These are phyloP conservation scores for Evernia prunastri DNA, from an alignment of 495 filamentous ascomycete genomes.

Conservation along the genomic window DNA sequence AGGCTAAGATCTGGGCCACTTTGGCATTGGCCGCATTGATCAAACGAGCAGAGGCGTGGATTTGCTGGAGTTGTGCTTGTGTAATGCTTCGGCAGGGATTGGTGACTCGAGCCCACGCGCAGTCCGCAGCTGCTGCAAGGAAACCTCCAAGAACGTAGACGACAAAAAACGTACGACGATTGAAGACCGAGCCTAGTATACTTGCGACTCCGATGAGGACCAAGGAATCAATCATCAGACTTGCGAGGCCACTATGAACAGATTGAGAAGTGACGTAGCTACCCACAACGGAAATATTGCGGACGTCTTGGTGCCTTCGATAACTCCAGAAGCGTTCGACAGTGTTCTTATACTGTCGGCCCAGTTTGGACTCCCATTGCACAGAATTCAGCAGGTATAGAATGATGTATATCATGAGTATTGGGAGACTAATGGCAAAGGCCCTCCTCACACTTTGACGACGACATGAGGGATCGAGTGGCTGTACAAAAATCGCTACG, in stretches of 20 bases:
- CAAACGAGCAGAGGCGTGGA: background rate
- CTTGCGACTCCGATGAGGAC: constrained; percentile 1
- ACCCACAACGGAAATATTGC: background rate
- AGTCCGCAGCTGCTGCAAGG: background rate
- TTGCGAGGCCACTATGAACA: background rate
- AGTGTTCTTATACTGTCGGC: no score
- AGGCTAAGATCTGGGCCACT: background rate
- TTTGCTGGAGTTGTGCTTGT: background rate
- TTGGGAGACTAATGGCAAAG: background rate
- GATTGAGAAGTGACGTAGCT: constrained; percentile 3
- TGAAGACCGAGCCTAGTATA: background rate
- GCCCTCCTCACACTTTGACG: background rate
- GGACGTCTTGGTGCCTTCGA: background rate
- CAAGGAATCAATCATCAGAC: background rate
- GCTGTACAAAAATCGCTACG: background rate
- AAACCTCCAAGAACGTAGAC: constrained; percentile 6
- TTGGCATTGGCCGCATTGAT: background rate
- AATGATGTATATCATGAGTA: background rate
- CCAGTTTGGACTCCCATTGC: background rate
- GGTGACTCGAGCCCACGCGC: background rate
- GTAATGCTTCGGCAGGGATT: background rate
- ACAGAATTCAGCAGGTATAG: background rate
- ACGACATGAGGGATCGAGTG: background rate
- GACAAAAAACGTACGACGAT: background rate
- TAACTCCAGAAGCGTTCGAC: background rate